Percentiles rank a stretch among this genome's conserved stretches.
These are phyloP conservation scores for Xylaria nigripes DNA, from an alignment of 495 filamentous ascomycete species.

Conservation along the genomic window DNA sequence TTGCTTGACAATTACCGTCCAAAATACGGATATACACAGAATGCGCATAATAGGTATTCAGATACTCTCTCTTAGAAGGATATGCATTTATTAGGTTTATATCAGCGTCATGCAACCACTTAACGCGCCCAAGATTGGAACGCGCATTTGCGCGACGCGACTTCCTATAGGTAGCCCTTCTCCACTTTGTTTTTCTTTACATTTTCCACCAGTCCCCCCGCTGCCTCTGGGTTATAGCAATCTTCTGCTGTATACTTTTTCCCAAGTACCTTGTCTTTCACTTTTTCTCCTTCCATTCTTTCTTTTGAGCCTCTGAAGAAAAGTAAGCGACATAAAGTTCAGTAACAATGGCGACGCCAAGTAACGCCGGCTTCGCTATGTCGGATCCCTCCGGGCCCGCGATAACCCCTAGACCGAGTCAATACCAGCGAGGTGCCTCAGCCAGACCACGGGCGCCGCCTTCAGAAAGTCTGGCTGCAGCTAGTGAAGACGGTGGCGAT, in stretches of 20 bases:
- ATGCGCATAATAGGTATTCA: too few species aligned
- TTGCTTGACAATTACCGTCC: too few species aligned
- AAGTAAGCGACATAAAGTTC: not conserved
- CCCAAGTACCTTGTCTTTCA: not conserved
- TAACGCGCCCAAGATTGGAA: conserved; percentile 1
- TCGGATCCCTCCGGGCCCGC: conserved; percentile 31
- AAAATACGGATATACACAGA: too few species aligned
- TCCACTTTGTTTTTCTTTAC: not conserved
- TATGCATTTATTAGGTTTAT: not conserved
- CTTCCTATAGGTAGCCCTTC: conserved; percentile 4
- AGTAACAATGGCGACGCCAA: conserved; percentile 31
- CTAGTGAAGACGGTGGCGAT: conserved; percentile 54
- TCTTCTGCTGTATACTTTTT: not conserved
- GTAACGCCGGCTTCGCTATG: conserved; percentile 38
- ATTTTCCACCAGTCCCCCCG: conserved; percentile 8
- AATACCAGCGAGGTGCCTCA: conserved; percentile 42
- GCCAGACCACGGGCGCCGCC: conserved; percentile 54
- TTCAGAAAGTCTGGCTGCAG: conserved; percentile 56
- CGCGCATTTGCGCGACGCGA: conserved; percentile 9
- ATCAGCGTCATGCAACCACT: conserved; percentile 8
- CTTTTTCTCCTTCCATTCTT: not conserved
- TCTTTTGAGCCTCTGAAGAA: not conserved
- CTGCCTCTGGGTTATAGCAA: not conserved
- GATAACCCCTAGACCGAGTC: conserved; percentile 28
- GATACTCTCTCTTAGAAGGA: too few species aligned